These are phyloP conservation scores for Wickerhamomyces pijperi DNA, from an alignment of 805 yeast species.

Conservation along the genomic window DNA sequence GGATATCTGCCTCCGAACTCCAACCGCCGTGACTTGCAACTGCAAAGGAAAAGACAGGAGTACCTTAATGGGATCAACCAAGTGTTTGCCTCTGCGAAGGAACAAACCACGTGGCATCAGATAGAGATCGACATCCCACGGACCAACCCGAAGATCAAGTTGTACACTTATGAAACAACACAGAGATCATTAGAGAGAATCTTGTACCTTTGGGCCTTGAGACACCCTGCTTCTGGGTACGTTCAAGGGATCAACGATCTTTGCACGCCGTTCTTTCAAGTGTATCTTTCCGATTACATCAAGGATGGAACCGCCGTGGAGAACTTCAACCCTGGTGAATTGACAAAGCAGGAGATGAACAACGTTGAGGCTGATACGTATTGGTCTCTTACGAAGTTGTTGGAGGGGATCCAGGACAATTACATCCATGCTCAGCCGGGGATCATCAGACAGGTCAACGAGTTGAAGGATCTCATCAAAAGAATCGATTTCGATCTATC, in stretches of 20 bases:
- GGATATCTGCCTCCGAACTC: constrained; percentile 87
- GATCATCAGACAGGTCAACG: constrained; percentile 80
- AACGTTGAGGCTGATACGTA: constrained; percentile 90
- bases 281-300: constrained; percentile 63
- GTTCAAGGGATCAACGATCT: constrained; percentile 96
- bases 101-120: constrained; percentile 86
- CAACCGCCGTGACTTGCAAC: constrained; percentile 56
- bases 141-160: constrained; percentile 74
- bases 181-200: constrained; percentile 75
- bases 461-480: constrained; percentile 62
- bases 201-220: constrained; percentile 84
- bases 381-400: constrained; percentile 87
- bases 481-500: constrained; percentile 70
- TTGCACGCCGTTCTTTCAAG: constrained; percentile 86
- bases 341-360: constrained; percentile 50
- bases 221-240: constrained; percentile 97
- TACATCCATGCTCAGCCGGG: constrained; percentile 99
- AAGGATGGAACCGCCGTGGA: constrained; percentile 35
- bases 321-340: constrained; percentile 45
- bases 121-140: constrained; percentile 90
- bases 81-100: constrained; percentile 47
- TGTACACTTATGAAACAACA: constrained; percentile 59
- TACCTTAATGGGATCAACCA: constrained; percentile 66
- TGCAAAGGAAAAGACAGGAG: constrained; percentile 76
- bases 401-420: constrained; percentile 93